These are phyloP conservation scores for Colletotrichum sp. DNA, from an alignment of 2,329 filamentous ascomycete species.

Conservation along the genomic window DNA sequence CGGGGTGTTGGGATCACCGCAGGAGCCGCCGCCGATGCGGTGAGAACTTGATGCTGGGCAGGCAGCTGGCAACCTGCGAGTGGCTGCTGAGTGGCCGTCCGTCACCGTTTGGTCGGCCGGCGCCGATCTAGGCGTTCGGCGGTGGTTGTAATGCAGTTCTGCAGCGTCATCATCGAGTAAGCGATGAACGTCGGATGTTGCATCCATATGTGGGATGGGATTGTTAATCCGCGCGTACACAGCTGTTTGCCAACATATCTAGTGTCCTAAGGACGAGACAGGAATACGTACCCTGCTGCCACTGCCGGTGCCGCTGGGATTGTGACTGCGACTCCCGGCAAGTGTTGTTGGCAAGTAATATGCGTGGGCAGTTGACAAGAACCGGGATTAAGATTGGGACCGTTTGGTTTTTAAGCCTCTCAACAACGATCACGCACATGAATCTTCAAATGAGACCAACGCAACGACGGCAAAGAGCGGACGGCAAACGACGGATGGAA, in stretches of 20 bases:
- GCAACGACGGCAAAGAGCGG: not conserved
- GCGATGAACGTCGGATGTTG: not conserved
- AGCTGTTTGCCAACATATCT: not conserved
- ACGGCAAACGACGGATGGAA: slow-evolving; percentile 15
- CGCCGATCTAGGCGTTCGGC: not conserved
- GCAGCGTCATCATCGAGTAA: slow-evolving; percentile 13
- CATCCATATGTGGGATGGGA: not conserved
- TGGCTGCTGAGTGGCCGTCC: not conserved
- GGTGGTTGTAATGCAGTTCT: not conserved
- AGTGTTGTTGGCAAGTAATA: not conserved
- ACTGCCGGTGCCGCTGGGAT: not conserved
- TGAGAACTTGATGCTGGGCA: not conserved
- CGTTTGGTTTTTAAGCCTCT: not conserved
- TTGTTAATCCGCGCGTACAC: not conserved
- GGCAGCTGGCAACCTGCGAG: not conserved
- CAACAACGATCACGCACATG: not conserved
- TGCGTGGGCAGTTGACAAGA: not conserved
- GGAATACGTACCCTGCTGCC: not conserved
- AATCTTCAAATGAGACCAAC: not conserved
- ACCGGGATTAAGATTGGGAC: not conserved
- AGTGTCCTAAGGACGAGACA: not conserved
- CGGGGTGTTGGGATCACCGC: not conserved
- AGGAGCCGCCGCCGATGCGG: not conserved
- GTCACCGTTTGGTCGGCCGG: not conserved
- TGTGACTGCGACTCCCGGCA: not conserved